Base-by-base conservation (phyloP, 495 filamentous ascomycete genomes). In the Aspergillus heteromorphus region DNA sequence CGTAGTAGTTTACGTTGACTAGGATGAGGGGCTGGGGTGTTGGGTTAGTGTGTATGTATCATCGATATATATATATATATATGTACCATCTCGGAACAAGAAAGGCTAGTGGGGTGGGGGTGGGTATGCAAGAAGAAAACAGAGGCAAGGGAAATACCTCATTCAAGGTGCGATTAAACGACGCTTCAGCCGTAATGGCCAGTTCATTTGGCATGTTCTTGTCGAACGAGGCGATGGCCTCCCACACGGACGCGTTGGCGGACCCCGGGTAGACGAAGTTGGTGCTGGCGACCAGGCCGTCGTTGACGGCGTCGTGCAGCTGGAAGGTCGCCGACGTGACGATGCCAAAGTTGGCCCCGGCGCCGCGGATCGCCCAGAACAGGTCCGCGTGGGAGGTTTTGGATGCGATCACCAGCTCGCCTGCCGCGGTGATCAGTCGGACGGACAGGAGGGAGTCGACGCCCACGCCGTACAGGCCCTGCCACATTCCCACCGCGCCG, bases 331-430 rank as follows among this genome's bases (percentile, higher is more conserved):
- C 67, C 18, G 56, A 58, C 1, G 69, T 74, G 13, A 82, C 67
- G 42, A 81, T 61, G 11, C 80, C 80, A 49, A 80, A 79, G 48
- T 76, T 78, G 16, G 63, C 57, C 8, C 79, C 80, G 6, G 78
- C 79, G 7, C 56, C 56, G 3, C 51, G 51, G 8, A 59, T 21
- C 1, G 17, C 56, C 56, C 56, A 59, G 51, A 59, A 82, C 6
- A 83, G 67, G 29, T 82, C 77, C 0, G 36, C 1, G 17, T 60
- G 23, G 23, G 23, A 27, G 23, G 7, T 7, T 6, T 48, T 40
- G 1, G 71, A 74, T 29, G 60, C 71, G 19, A 55, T 60, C 7
- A 75, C 40, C 7, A 72, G n/a, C 1, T 57, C 48, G 0, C 73
- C 74, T 4, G 59, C 18, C 0, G 66, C 67, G 2, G 65, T 68